Base-by-base conservation (phyloP, 192 early-diverging fungal species). In the Gryganskiella cystojenkinii region DNA sequence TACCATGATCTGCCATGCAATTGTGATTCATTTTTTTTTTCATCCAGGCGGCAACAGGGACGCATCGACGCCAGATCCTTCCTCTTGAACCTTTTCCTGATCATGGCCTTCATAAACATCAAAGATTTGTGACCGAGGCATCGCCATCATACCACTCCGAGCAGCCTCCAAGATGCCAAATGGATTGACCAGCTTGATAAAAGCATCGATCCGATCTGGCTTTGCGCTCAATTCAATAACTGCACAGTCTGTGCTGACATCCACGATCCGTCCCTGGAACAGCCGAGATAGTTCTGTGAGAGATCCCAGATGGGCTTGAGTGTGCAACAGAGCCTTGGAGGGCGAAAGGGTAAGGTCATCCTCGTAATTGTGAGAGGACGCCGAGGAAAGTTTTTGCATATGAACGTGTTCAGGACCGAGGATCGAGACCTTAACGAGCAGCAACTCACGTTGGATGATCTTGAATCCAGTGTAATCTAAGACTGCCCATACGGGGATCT, bases 121-220 rank as follows among this genome's bases (percentile, higher is more conserved):
- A 56, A 89, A 89, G 25, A 96, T 87, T 51, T 91, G 90, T 51
- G 92, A 92, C 44, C 97, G 88, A 17, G 95, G 95, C 92, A 99
- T 96, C 15, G 95, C 95, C 96, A 99, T 99, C 70, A 94, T 85
- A 0, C 96, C 97, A 35, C 92, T 95, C 65, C 97, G 86, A 22
- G 95, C 91, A 9, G 93, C 94, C 70, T 99, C 97, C 55, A 99
- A 81, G 67, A 98, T 93, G 33, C 97, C 97, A 71, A 94, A 98
- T 5, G 97, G 97, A 62, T 94, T 91, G 62, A 95, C 84, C 17
- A 98, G 84, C 69, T 95, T 94, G 62, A 99, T 80, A 80, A 99
- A 96, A 9, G 95, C 86, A 80, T 96, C 91, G 34, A 99, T 81
- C 43, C 96, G 87, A 44, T 89, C 85, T 33, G 94, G 89, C 81